Evolutionary conservation across 352 stramenopile genomes (phyloP), one percentile per base, ranked within the genome.

Genomic region (Pythium coloratum): DNA sequence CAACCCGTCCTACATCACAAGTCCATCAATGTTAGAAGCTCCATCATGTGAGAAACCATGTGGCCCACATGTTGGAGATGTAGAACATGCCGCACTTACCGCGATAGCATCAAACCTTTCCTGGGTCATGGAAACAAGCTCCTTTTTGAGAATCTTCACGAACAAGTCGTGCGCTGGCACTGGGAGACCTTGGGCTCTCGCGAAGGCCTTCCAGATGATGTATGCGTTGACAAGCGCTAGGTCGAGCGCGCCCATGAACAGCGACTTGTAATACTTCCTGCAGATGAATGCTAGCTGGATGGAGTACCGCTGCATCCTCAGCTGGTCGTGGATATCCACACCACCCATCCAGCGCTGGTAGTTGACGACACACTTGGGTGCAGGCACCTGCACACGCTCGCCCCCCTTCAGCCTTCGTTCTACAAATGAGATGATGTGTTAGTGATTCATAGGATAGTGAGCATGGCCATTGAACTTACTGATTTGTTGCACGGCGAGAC

Each of bases 311-410:
- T 75, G 54, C 33, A 75, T 56, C 2, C 58, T 53, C 26, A 75
- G 62, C 46, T 75, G 68, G 47, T 75, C 68, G 50, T 66, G 59
- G 3, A 75, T 18, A 34, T 75, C 59, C 13, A 75, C 69, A 38
- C 66, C 59, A 16, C 64, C 70, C 65, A 73, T 76, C 55, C 59
- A 73, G 18, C 47, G 30, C 10, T 73, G 70, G 14, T 73, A 73
- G 44, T 72, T 65, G 3, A n/a, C 30, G 8, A 69, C 56, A 8
- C 59, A 33, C 13, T 59, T 64, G 14, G 69, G 63, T 8, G 38
- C 44, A 2, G 64, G 54, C 5, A 69, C 53, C 34, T 55, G 46
- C n/a, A 47, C 40, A 10, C 30, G 7, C 18, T 47, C 54, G 14
- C 54, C 32, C 10, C 10, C 54, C 7, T 6, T 12, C 12, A 51